Base-by-base conservation (phyloP, 768 basidiomycete species). In the Leccinellum rugosiceps region DNA sequence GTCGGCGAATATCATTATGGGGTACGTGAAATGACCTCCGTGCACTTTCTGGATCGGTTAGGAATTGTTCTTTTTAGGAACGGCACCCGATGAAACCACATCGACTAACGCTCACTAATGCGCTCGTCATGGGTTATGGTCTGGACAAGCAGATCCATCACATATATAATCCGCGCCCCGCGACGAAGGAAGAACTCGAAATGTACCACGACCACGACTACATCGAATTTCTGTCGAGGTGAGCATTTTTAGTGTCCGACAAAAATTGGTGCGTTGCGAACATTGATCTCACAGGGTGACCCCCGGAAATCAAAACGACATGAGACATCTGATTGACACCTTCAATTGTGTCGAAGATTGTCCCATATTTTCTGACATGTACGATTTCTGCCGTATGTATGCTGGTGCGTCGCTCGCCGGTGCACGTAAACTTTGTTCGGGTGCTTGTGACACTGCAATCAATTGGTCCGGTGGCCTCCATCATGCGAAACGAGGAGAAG, bases 401-500 rank as follows among this genome's bases (percentile, higher is more conserved):
- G 83, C 96, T 2, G 97, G 97, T 1, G 94, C 83, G 0, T 94
- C 92, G 1, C 77, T 99, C 19, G 92, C 93, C 17, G 97, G 90
- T 1, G 95, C 95, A 10, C 78, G 94, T 19, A 95, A 94, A 71
- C 79, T 98, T 3, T 86, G 84, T 52, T 81, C 88, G 2, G 93
- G 92, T 1, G 69, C 86, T 2, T 93, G 94, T 17, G 97, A 99
- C 73, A 98, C 96, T 44, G 97, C 97, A 0, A 93, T 99, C 65
- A 98, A 98, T 68, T 99, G 97, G 97, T 94, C 94, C 21, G 97
- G 97, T 1, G 97, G 97, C 0, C 80, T 99, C 19, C 97, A 99
- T 74, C 97, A 99, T 66, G 97, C 96, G 2, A 98, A 98, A 77
- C 89, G 95, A 60, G 91, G 92, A 0, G 96, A 98, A 75, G 95